A percentile compares a stretch with the other conserved stretches of the same genome.
phyloP scores from a whole-genome alignment of 495 filamentous ascomycete species.

The Immersiella caudata region DNA sequence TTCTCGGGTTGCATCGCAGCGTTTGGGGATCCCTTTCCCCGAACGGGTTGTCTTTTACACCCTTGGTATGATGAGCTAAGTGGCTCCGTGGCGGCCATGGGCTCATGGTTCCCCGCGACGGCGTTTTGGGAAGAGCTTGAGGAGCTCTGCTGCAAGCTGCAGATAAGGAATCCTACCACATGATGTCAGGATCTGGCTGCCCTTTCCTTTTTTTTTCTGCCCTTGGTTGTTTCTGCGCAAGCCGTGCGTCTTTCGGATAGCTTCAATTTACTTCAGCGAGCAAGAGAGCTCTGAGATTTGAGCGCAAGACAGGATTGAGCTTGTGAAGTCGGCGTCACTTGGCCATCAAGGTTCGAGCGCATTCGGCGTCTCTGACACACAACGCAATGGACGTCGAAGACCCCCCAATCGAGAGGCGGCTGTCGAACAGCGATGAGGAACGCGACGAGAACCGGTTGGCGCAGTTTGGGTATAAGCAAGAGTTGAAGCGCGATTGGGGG shows the following conservation, averaged over 20 bases:
- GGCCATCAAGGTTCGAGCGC: neutral
- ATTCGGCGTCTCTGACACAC: neutral
- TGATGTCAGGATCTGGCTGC: slow-evolving; percentile 13
- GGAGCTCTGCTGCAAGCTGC: slow-evolving; percentile 1
- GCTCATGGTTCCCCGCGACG: neutral
- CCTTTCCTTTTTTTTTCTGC: slow-evolving; percentile 1
- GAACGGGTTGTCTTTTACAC: slow-evolving; percentile 3
- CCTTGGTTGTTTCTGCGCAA: slow-evolving; percentile 3
- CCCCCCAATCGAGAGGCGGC: slow-evolving; percentile 31
- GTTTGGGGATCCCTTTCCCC: slow-evolving; percentile 16
- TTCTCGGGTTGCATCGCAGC: slow-evolving; percentile 2
- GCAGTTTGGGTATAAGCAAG: slow-evolving; percentile 65
- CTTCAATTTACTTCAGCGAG: neutral
- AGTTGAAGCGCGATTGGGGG: slow-evolving; percentile 63
- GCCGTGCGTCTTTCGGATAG: neutral
- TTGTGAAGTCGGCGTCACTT: neutral
- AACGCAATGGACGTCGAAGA: slow-evolving; percentile 24
- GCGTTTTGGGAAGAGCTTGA: slow-evolving; percentile 3
- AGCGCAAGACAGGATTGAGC: neutral
- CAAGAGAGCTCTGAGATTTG: neutral
- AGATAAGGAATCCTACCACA: slow-evolving; percentile 15
- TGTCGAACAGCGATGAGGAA: slow-evolving; percentile 35
- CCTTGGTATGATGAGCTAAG: slow-evolving; percentile 6
- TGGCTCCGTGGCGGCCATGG: neutral
- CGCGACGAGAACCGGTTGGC: slow-evolving; percentile 58